Evolutionary conservation across 176 grass and related monocot genomes (phyloP).

Genomic region (Eragrostis nindensis): DNA sequence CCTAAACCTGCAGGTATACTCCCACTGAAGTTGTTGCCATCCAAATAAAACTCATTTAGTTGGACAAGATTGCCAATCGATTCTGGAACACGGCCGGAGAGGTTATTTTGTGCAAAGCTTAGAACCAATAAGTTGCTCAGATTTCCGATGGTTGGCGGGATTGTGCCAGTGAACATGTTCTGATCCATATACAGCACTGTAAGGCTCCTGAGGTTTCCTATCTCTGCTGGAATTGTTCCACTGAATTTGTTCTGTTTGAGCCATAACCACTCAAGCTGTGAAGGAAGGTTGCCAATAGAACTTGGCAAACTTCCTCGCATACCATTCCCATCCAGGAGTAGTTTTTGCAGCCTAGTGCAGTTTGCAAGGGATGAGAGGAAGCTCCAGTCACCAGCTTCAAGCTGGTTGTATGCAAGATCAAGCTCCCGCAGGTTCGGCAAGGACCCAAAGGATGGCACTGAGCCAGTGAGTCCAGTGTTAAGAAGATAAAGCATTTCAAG

Average conservation of each 20-base stretch:
- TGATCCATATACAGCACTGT: slow-evolving; percentile 30
- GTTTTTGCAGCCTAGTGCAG: slow-evolving; percentile 27
- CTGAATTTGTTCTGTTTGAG: slow-evolving; percentile 47
- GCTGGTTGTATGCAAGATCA: slow-evolving; percentile 40
- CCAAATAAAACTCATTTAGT: background rate
- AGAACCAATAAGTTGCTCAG: slow-evolving; percentile 25
- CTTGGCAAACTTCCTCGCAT: slow-evolving; percentile 51
- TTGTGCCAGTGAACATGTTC: slow-evolving; percentile 27
- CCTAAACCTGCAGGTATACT: slow-evolving; percentile 42
- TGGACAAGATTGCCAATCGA: slow-evolving; percentile 31
- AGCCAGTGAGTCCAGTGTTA: slow-evolving; percentile 30
- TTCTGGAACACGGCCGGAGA: slow-evolving; percentile 18
- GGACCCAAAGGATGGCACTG: slow-evolving; percentile 41
- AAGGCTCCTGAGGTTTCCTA: slow-evolving; percentile 49
- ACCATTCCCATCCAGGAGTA: slow-evolving; percentile 41
- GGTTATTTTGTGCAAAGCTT: slow-evolving; percentile 18
- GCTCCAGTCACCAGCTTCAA: slow-evolving; percentile 46
- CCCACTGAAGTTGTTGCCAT: slow-evolving; percentile 47
- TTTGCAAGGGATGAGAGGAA: slow-evolving; percentile 48
- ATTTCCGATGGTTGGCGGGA: slow-evolving; percentile 30
- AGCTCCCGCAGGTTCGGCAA: slow-evolving; percentile 12
- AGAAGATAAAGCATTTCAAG: slow-evolving; percentile 44
- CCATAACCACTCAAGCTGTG: slow-evolving; percentile 25
- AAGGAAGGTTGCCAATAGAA: slow-evolving; percentile 44
- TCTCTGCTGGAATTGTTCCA: slow-evolving; percentile 43